These are phyloP conservation scores for Fomitopsis pulvina DNA, from an alignment of 768 basidiomycete genomes.

Conservation along the genomic window DNA sequence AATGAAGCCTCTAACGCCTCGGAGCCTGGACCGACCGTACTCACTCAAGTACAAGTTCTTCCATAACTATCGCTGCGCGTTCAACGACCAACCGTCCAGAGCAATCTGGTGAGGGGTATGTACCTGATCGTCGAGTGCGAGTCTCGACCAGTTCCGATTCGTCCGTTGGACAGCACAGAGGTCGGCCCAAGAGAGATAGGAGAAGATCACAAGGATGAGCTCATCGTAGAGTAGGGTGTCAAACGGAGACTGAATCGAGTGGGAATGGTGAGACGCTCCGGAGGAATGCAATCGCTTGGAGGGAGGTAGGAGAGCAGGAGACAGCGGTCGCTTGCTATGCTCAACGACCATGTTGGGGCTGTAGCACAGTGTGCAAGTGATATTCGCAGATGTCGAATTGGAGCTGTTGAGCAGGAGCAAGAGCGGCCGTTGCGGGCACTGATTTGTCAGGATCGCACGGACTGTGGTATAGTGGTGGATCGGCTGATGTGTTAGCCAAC, in stretches of 20 bases:
- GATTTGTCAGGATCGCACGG: no score
- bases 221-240: constrained; percentile 66
- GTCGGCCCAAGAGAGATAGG: constrained; percentile 58
- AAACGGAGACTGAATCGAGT: constrained; percentile 27
- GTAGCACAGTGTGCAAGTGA: no score
- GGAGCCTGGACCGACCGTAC: constrained; percentile 61
- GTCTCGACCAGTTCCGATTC: constrained; percentile 59
- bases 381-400: no score
- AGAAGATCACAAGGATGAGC: constrained; percentile 67
- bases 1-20: constrained; percentile 61
- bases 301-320: constrained; percentile 39
- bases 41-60: constrained; percentile 53
- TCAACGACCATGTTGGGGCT: no score
- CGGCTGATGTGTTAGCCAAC: no score
- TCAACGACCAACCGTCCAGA: constrained; percentile 8
- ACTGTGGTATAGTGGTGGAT: no score
- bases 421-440: no score
- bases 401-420: no score
- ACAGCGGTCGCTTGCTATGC: constrained; percentile 20
- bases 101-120: constrained; percentile 18
- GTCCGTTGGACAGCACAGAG: constrained; percentile 59
- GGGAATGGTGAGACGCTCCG: constrained; percentile 8
- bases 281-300: constrained; percentile 43
- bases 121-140: constrained; percentile 64
- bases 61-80: constrained; percentile 47